Percentiles rank a stretch among this genome's conserved stretches.
Evolutionary conservation across 2,329 filamentous ascomycete species (phyloP).

Genomic region (Fusarium robinianum): DNA sequence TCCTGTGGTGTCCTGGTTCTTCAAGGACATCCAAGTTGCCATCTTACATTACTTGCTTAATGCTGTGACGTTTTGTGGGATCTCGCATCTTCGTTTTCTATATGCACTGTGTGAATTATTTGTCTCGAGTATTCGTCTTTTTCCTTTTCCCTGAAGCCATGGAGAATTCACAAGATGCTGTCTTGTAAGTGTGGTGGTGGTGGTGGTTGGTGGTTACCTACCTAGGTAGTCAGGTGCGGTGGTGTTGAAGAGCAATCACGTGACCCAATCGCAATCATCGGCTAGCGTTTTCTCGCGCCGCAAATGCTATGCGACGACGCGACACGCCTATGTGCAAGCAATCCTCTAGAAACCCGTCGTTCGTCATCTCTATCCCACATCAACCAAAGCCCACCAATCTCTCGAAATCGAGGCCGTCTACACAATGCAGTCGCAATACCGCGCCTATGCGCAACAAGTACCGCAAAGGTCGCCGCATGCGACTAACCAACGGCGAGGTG

Average conservation of each 20-base stretch:
- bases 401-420: conserved; percentile 7
- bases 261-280: conserved; percentile 13
- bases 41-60: too few relatives aligned
- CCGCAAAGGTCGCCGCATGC: conserved; percentile 55
- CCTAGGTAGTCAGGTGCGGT: too few relatives aligned
- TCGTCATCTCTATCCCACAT: conserved; percentile 2
- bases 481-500: conserved; percentile 55
- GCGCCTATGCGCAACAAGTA: conserved; percentile 55
- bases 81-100: too few relatives aligned
- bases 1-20: too few relatives aligned
- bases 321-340: conserved; percentile 30
- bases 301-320: conserved; percentile 33
- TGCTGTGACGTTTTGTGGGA: too few relatives aligned
- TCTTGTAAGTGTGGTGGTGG: too few relatives aligned
- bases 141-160: too few relatives aligned
- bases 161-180: too few relatives aligned
- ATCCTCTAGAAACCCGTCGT: conserved; percentile 9
- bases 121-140: too few relatives aligned
- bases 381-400: conserved; percentile 15
- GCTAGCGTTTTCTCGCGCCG: conserved; percentile 27
- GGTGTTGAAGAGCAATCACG: conserved; percentile 17
- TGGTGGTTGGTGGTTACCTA: too few relatives aligned
- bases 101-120: too few relatives aligned
- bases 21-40: too few relatives aligned
- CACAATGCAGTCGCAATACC: conserved; percentile 58